These are phyloP conservation scores for Paraleonurus japonicus DNA, from an alignment of 257 asterid genomes.

Conservation along the genomic window DNA sequence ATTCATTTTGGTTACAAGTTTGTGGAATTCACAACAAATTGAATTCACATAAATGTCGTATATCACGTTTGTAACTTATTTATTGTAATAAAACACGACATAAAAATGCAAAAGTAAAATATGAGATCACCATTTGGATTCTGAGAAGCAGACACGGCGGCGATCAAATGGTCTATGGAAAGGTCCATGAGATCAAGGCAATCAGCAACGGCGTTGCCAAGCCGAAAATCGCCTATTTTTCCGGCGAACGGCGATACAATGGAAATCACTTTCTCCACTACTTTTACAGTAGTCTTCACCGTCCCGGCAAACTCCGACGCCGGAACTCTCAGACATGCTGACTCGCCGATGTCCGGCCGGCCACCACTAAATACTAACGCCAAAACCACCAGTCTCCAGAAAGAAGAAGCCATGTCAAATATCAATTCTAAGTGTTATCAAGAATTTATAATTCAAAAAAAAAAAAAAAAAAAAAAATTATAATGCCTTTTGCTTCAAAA, in stretches of 20 bases:
- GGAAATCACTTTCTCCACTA: constrained; percentile 48
- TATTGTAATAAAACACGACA: no score
- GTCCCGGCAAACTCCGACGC: constrained; percentile 50
- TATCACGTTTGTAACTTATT: no score
- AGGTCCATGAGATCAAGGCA: constrained; percentile 75
- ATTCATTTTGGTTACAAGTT: no score
- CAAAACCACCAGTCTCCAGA: constrained; percentile 1
- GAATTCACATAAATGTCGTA: no score
- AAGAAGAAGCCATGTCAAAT: constrained; percentile 9
- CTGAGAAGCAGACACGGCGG: constrained; percentile 55
- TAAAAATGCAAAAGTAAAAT: no score
- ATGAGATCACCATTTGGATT: constrained; percentile 60
- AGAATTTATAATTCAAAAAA: no score
- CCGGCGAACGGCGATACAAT: constrained; percentile 43
- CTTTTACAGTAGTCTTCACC: constrained; percentile 42
- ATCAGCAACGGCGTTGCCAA: constrained; percentile 57
- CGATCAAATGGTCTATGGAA: constrained; percentile 56
- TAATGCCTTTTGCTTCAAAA: no score
- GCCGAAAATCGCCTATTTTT: constrained; percentile 51
- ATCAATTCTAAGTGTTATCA: no score
- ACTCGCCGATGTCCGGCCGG: constrained; percentile 21
- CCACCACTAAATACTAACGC: constrained; percentile 24
- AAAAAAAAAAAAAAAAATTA: no score
- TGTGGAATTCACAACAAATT: no score
- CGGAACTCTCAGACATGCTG: constrained; percentile 55